phyloP scores from a whole-genome alignment of 1,284 basidiomycete species.

The Cutaneotrichosporon daszewskae region DNA sequence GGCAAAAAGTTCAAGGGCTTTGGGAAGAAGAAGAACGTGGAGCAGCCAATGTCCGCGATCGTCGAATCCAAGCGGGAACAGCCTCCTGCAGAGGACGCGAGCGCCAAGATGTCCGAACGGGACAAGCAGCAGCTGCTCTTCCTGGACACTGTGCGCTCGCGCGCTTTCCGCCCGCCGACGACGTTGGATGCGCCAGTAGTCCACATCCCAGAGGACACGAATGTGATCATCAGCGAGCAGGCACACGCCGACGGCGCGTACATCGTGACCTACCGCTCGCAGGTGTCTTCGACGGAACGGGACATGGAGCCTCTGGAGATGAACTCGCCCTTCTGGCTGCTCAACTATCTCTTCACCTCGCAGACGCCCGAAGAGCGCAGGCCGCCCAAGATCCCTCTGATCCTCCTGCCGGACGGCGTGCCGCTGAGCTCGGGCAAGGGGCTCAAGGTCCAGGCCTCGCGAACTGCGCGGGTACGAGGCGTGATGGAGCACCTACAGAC shows the following conservation, averaged over 20 bases:
- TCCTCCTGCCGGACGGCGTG: conserved; percentile 64
- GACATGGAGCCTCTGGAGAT: conserved; percentile 70
- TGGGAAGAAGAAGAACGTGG: conserved; percentile 55
- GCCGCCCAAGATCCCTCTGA: conserved; percentile 72
- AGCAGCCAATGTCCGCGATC: conserved; percentile 38
- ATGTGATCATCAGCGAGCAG: conserved; percentile 78
- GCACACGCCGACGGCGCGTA: conserved; percentile 64
- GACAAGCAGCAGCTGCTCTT: conserved; percentile 49
- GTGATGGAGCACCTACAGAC: conserved; percentile 14
- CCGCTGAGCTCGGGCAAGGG: conserved; percentile 2
- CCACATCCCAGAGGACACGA: conserved; percentile 59
- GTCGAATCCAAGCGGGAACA: conserved; percentile 26
- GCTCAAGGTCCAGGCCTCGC: conserved; percentile 20
- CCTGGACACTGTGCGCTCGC: conserved; percentile 61
- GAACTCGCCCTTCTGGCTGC: conserved; percentile 75
- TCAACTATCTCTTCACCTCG: conserved; percentile 69
- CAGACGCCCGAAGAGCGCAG: conserved; percentile 54
- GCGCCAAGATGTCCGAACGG: conserved; percentile 32
- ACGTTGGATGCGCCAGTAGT: conserved; percentile 68
- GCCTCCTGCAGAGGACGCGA: conserved; percentile 7
- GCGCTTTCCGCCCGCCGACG: conserved; percentile 64
- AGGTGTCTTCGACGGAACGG: conserved; percentile 57
- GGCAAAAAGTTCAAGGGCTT: conserved; percentile 60
- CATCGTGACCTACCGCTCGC: conserved; percentile 70
- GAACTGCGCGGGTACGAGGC: conserved; percentile 17